These are phyloP conservation scores for Saturnispora silvae DNA, from an alignment of 805 yeast species.

Conservation along the genomic window DNA sequence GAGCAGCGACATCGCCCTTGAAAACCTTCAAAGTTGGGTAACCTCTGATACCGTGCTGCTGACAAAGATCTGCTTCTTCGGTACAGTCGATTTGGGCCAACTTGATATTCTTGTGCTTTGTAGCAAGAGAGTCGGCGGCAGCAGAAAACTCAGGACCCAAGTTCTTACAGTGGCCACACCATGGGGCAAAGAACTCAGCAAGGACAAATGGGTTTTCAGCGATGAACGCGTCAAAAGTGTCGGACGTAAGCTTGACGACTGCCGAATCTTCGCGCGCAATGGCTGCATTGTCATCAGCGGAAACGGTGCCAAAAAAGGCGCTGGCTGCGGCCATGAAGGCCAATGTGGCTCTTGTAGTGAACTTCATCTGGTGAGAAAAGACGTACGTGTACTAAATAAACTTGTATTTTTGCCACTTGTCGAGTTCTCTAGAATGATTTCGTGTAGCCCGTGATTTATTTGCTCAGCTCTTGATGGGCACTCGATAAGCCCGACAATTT, in stretches of 20 bases:
- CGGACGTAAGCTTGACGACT: slow-evolving; percentile 68
- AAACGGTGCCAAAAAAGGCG: slow-evolving; percentile 12
- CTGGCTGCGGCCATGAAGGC: slow-evolving; percentile 30
- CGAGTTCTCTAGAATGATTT: too few species aligned
- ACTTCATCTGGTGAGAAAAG: slow-evolving; percentile 21
- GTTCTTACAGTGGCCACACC: slow-evolving; percentile 96
- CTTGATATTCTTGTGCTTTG: slow-evolving; percentile 41
- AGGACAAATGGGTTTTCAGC: slow-evolving; percentile 65
- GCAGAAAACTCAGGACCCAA: slow-evolving; percentile 70
- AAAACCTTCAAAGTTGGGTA: slow-evolving; percentile 78
- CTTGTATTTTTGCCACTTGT: slow-evolving; percentile 2
- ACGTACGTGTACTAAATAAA: background rate
- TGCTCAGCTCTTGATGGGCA: too few species aligned
- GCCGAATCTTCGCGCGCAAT: slow-evolving; percentile 75
- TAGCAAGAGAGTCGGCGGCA: slow-evolving; percentile 58
- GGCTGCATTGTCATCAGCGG: slow-evolving; percentile 43
- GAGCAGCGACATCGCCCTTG: slow-evolving; percentile 37
- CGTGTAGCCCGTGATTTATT: too few species aligned
- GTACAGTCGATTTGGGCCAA: slow-evolving; percentile 84
- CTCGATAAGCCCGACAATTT: too few species aligned
- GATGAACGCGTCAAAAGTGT: slow-evolving; percentile 55
- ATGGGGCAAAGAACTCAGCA: slow-evolving; percentile 88
- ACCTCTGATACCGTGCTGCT: slow-evolving; percentile 58
- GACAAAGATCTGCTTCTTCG: slow-evolving; percentile 62
- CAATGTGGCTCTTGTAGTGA: slow-evolving; percentile 29